Base-by-base conservation (phyloP, 352 stramenopile genomes). In the Globisporangium splendens region DNA sequence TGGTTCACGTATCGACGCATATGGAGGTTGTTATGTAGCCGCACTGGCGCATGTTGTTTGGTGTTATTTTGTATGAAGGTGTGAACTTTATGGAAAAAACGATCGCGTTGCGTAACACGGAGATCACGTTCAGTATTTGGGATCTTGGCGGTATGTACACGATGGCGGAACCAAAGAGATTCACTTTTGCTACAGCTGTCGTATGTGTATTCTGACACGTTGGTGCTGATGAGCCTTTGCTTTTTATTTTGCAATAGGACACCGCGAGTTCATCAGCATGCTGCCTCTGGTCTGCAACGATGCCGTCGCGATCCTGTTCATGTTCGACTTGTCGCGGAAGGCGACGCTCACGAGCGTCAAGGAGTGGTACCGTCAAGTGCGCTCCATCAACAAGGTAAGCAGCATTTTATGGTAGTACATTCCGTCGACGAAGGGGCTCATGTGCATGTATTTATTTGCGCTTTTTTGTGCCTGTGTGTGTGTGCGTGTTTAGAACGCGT, bases 61-160 rank as follows among this genome's bases (percentile, higher is more conserved):
- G 28, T 31, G 24, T 31, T 31, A 5, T 31, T 31, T 31, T 5
- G 10, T 35, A 10, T 10, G 28, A 47, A 93, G 89, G 93, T 44
- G 93, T 98, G 12, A 98, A 98, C 62, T 98, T 98, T 61, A 97
- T 98, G 92, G 93, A 98, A 70, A 98, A 98, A 69, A 96, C 86
- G 2, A 97, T 98, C 54, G 93, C 88, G 41, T 64, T 98, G 50
- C 84, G 91, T 39, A 97, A 98, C 57, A 97, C 92, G 14, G 89
- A 98, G 71, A 97, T 98, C 59, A 98, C 91, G 31, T 98, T 98
- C 65, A 97, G 87, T 59, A 98, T 98, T 58, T 98, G 93, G 93
- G 93, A 98, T 60, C 69, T 98, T 28, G 93, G 92, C 12, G 93
- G 74, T 85, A 54, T 21, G 69, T 60, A n/a, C 2, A 5, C 24